Percentiles rank a stretch among this genome's conserved stretches.
Evolutionary conservation across 306 rosid species (phyloP).

Genomic region (Fragaria vesca): DNA sequence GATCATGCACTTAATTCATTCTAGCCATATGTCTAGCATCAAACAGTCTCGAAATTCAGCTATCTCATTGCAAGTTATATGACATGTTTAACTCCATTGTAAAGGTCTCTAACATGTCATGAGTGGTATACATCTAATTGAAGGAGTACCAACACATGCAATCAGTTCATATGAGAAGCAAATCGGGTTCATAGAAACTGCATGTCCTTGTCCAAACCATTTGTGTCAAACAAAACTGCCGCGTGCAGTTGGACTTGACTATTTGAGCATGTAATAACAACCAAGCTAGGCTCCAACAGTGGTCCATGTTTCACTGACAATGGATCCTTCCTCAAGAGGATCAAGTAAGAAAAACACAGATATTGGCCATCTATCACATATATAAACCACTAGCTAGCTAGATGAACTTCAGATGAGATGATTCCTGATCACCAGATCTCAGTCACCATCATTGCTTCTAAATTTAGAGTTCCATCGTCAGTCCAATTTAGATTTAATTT

Average conservation of each 20-base stretch:
- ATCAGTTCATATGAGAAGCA: background rate
- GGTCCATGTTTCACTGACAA: background rate
- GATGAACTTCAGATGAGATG: background rate
- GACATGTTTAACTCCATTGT: background rate
- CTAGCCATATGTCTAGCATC: background rate
- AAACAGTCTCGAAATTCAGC: background rate
- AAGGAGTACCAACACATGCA: background rate
- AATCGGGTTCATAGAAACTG: background rate
- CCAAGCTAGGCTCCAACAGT: background rate
- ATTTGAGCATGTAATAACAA: background rate
- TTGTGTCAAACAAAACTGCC: background rate
- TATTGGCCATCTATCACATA: background rate
- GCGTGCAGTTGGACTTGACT: background rate
- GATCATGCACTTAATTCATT: background rate
- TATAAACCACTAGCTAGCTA: background rate
- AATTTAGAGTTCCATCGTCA: background rate
- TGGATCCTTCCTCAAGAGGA: background rate
- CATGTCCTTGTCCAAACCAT: background rate
- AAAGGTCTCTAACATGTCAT: slow-evolving; percentile 1
- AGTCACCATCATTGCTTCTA: slow-evolving; percentile 9
- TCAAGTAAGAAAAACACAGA: background rate
- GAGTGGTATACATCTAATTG: background rate
- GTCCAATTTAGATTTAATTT: background rate
- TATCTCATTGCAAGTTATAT: background rate
- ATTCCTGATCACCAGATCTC: background rate